Base-by-base conservation (phyloP, 2,329 filamentous ascomycete genomes). In the Nemania abortiva region DNA sequence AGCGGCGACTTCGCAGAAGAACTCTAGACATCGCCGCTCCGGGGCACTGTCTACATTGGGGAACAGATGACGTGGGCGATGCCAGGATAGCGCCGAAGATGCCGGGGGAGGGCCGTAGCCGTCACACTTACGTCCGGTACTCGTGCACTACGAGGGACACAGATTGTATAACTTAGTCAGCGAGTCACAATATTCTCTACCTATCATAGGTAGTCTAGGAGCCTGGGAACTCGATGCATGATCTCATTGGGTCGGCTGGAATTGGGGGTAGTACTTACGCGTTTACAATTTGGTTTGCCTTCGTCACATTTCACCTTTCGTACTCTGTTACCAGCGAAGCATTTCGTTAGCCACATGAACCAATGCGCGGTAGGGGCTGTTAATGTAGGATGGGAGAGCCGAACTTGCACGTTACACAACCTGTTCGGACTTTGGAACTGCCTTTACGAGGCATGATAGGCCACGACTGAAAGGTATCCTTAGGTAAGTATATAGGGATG, bases 1-100 rank as follows among this genome's bases (percentile, higher is more conserved):
- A 0, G 79, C 81, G 3, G 81, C 80, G 2, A 76, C 78, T 7
- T 78, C 74, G 58, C 77, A 77, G 73, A 83, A 83, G 74, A 80
- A 83, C 24, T 79, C 76, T 15, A 83, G 69, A 27, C 75, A 74
- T 39, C 81, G 78, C 11, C 76, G 73, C 57, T 82, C 77, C 9
- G 59, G 74, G 0, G 66, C 63, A 5, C 74, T 62, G 37, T 80
- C 67, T 6, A 75, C 69, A 24, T 72, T 37, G 31, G 72, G 52
- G 72, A 78, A 73, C 1, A 75, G 49, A 7, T 75, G 75, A 5
- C 81, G 78, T 18, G 82, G 78, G 3, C 78, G 76, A 42, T 79
- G 75, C 81, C 81, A 83, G 1, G 77, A 76, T 10, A 77, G 63
- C 3, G 64, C 67, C 1, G 73, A 63, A 11, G 66, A 50, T 57